Conservation (phyloP, 257 asterid species). For the Coffea canephora region DNA sequence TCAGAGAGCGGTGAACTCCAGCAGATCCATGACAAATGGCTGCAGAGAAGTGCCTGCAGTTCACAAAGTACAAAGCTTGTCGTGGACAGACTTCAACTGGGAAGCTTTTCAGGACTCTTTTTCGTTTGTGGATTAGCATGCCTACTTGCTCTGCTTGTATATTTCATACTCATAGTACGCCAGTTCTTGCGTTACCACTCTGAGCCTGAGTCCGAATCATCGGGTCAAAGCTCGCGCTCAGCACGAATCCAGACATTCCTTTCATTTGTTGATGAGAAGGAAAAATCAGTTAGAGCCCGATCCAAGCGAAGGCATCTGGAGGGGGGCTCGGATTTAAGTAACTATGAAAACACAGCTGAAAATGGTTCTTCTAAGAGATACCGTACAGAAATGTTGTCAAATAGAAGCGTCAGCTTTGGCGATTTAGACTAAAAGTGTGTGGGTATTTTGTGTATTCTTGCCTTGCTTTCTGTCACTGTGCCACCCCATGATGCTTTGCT, state of each 20-base stretch:
- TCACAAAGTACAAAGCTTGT: constrained; percentile 41
- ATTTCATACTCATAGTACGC: constrained; percentile 27
- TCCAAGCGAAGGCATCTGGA: constrained; percentile 34
- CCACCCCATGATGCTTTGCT: not conserved
- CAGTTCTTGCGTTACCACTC: constrained; percentile 30
- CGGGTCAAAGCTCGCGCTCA: constrained; percentile 32
- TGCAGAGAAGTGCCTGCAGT: constrained; percentile 48
- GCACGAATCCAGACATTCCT: constrained; percentile 39
- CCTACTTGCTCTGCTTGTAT: constrained; percentile 39
- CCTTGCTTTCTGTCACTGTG: not conserved
- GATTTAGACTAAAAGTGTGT: not conserved
- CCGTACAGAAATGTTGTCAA: constrained; percentile 12
- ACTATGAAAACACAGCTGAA: constrained; percentile 15
- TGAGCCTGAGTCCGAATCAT: constrained; percentile 14
- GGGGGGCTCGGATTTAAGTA: constrained; percentile 14
- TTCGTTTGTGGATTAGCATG: constrained; percentile 41
- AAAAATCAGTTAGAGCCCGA: constrained; percentile 35
- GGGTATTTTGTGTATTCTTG: not conserved
- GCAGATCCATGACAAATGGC: constrained; percentile 59
- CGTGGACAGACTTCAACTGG: constrained; percentile 44
- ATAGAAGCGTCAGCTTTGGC: not conserved
- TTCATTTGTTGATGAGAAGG: constrained; percentile 53
- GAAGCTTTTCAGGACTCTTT: constrained; percentile 52
- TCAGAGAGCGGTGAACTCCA: constrained; percentile 60
- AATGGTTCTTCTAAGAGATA: constrained; percentile 23